Conservation (phyloP, 257 asterid species). For the Galeopsis tetrahit region DNA sequence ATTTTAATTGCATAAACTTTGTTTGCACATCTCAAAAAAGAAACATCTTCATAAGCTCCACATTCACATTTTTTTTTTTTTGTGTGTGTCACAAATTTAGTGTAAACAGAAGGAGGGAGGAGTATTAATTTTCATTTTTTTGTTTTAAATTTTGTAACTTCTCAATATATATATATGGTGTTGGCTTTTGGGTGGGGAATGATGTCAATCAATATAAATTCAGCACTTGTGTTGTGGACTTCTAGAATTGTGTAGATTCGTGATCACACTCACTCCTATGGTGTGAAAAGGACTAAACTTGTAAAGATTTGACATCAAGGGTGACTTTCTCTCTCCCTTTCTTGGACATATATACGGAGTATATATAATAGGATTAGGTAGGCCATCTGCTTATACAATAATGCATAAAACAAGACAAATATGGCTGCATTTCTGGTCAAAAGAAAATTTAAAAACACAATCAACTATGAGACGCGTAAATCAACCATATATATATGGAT, state of each 20-base stretch:
- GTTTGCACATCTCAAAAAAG: too few species aligned
- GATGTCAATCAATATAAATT: neutral
- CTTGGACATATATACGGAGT: neutral
- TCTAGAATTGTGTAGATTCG: neutral
- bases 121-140: neutral
- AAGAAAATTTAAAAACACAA: neutral
- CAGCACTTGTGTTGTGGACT: neutral
- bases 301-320: neutral
- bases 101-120: too few species aligned
- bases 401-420: conserved; percentile 14
- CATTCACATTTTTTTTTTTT: too few species aligned
- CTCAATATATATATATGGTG: neutral
- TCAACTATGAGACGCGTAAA: neutral
- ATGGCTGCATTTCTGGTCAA: neutral
- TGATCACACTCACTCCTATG: neutral
- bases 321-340: neutral
- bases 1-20: too few species aligned
- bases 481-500: too few species aligned
- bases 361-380: neutral
- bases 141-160: neutral
- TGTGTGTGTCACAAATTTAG: too few species aligned
- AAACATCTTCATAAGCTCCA: too few species aligned
- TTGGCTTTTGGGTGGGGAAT: neutral
- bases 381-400: conserved; percentile 9
- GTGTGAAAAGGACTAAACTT: conserved; percentile 31